Conservation (phyloP, 192 early-diverging fungal genomes). For the Linnemannia zychae region DNA sequence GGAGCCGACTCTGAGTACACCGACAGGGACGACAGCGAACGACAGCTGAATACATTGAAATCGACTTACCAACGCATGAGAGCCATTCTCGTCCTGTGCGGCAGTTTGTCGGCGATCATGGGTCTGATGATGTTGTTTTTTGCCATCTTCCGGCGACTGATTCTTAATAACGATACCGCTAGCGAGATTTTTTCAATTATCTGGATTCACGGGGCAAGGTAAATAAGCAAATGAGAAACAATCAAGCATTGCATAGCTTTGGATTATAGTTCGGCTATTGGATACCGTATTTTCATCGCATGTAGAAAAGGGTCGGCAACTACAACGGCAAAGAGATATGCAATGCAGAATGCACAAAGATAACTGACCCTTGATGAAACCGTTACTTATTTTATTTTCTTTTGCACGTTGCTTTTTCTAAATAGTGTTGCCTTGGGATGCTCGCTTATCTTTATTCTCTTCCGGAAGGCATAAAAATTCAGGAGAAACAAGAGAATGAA, state of each 20-base stretch:
- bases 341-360: not conserved
- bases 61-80: slow-evolving; percentile 50
- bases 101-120: slow-evolving; percentile 49
- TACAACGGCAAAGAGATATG: not conserved
- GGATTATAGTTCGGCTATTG: not conserved
- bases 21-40: slow-evolving; percentile 52
- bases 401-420: not conserved
- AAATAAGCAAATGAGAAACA: not conserved
- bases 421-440: slow-evolving; percentile 52
- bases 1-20: slow-evolving; percentile 53
- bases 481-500: not conserved
- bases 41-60: slow-evolving; percentile 47
- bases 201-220: slow-evolving; percentile 56
- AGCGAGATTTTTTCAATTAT: slow-evolving; percentile 47
- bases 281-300: not conserved
- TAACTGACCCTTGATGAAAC: not conserved
- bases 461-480: slow-evolving; percentile 36
- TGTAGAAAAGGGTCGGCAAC: not conserved
- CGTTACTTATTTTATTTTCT: not conserved
- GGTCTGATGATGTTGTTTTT: slow-evolving; percentile 55
- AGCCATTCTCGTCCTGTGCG: slow-evolving; percentile 46
- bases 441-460: slow-evolving; percentile 50
- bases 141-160: slow-evolving; percentile 47
- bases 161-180: slow-evolving; percentile 33
- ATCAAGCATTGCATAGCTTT: too few species aligned